These are phyloP conservation scores for Neurospora sp. DNA, from an alignment of 2,329 filamentous ascomycete species.

Conservation along the genomic window DNA sequence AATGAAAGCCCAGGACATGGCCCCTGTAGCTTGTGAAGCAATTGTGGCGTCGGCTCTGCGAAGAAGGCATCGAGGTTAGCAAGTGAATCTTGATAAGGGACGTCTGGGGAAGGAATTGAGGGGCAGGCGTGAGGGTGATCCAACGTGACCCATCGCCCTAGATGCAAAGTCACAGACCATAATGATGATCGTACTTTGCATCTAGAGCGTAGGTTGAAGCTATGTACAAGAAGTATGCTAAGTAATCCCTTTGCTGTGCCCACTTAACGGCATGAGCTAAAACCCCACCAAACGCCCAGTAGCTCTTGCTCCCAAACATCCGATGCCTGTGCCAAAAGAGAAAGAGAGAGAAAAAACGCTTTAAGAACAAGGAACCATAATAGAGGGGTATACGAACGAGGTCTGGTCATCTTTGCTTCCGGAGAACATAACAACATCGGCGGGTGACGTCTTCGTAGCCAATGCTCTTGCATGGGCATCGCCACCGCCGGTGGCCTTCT, in stretches of 20 bases:
- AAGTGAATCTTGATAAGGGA: not conserved
- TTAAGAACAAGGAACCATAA: constrained; percentile 12
- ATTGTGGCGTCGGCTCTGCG: constrained; percentile 84
- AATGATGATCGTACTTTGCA: constrained; percentile 23
- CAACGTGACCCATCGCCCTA: constrained; percentile 38
- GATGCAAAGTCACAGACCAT: constrained; percentile 28
- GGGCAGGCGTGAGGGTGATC: constrained; percentile 9
- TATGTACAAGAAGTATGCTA: constrained; percentile 9
- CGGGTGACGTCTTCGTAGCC: constrained; percentile 84
- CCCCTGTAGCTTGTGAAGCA: constrained; percentile 79
- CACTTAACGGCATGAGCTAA: not conserved
- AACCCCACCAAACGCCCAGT: not conserved
- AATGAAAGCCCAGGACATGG: constrained; percentile 98
- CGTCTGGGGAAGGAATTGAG: not conserved
- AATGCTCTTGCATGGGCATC: constrained; percentile 72
- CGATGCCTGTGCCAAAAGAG: not conserved
- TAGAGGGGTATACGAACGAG: constrained; percentile 50
- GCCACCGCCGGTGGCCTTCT: constrained; percentile 75
- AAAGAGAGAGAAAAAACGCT: constrained; percentile 13
- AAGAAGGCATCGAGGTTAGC: constrained; percentile 1
- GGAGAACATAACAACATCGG: constrained; percentile 96
- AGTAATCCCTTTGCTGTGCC: constrained; percentile 2
- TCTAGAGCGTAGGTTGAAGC: constrained; percentile 29
- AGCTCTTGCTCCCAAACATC: not conserved
- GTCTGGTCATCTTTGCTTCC: constrained; percentile 96